These are phyloP conservation scores for Puccinia coronata DNA, from an alignment of 1,284 basidiomycete species.

Conservation along the genomic window DNA sequence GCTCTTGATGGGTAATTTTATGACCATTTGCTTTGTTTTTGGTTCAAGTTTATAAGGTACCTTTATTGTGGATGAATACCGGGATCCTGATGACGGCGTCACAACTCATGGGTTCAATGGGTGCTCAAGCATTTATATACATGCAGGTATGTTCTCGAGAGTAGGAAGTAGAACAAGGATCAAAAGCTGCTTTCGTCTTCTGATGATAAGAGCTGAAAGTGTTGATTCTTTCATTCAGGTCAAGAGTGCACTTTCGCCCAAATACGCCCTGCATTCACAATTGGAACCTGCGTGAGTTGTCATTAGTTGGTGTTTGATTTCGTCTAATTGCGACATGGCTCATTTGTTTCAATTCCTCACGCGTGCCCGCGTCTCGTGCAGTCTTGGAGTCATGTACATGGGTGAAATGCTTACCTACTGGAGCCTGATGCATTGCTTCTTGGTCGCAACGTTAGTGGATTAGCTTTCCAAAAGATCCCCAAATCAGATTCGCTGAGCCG, in stretches of 20 bases:
- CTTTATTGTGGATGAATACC: constrained; percentile 3
- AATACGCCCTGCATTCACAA: neutral
- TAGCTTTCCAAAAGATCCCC: neutral
- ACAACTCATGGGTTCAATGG: neutral
- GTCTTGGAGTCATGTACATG: neutral
- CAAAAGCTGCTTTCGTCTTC: too few species aligned
- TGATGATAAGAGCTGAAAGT: too few species aligned
- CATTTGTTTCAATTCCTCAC: too few species aligned
- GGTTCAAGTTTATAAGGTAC: neutral
- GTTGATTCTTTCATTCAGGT: neutral
- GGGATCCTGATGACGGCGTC: constrained; percentile 9
- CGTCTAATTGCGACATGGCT: too few species aligned
- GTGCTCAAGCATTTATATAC: neutral
- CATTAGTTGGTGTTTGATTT: too few species aligned
- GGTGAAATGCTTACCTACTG: constrained; percentile 12
- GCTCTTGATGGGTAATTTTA: neutral
- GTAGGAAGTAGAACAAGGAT: too few species aligned
- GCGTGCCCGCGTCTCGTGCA: neutral
- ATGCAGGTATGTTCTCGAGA: too few species aligned
- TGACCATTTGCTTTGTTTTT: too few species aligned
- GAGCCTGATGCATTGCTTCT: constrained; percentile 18
- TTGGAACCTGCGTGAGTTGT: constrained; percentile 6
- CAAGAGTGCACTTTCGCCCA: neutral
- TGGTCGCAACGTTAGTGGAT: constrained; percentile 3
- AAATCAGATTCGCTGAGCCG: neutral